Evolutionary conservation across 169 alveolate genomes (phyloP).

Genomic region (Cryptosporidium bovis): DNA sequence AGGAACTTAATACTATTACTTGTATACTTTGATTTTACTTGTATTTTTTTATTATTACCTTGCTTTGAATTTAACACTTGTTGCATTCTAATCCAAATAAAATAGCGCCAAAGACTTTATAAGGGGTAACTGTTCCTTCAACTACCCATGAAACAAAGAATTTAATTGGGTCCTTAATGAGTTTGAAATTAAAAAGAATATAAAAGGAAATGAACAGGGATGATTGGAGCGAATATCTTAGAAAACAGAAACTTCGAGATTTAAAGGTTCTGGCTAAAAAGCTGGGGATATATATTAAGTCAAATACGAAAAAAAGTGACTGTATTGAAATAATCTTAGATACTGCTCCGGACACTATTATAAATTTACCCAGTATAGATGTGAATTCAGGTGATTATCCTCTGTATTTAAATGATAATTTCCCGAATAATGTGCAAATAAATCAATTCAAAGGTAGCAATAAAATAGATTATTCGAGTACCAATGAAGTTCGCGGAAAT

Average conservation of each 20-base stretch:
- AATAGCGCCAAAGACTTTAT: no score
- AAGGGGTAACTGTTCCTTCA: no score
- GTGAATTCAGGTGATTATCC: neutral
- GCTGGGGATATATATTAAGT: slow-evolving; percentile 57
- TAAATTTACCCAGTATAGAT: neutral
- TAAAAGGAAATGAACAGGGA: slow-evolving; percentile 44
- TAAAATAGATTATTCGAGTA: neutral
- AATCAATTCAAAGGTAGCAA: neutral
- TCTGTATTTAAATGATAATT: neutral
- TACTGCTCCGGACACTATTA: slow-evolving; percentile 1
- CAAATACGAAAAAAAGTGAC: slow-evolving; percentile 66
- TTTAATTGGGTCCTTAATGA: no score
- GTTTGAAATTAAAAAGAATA: neutral
- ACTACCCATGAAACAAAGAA: no score
- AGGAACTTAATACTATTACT: neutral
- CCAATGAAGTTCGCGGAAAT: slow-evolving; percentile 1
- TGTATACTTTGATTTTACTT: neutral
- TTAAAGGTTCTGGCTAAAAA: slow-evolving; percentile 47
- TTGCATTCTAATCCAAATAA: no score
- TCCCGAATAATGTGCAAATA: neutral
- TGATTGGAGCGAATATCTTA: slow-evolving; percentile 68
- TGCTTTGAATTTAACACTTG: no score
- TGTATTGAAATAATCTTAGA: slow-evolving; percentile 54
- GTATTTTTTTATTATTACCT: no score
- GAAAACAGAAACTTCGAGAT: slow-evolving; percentile 72